Conservation (phyloP, 192 early-diverging fungal genomes). For the Coemansia sp. region DNA sequence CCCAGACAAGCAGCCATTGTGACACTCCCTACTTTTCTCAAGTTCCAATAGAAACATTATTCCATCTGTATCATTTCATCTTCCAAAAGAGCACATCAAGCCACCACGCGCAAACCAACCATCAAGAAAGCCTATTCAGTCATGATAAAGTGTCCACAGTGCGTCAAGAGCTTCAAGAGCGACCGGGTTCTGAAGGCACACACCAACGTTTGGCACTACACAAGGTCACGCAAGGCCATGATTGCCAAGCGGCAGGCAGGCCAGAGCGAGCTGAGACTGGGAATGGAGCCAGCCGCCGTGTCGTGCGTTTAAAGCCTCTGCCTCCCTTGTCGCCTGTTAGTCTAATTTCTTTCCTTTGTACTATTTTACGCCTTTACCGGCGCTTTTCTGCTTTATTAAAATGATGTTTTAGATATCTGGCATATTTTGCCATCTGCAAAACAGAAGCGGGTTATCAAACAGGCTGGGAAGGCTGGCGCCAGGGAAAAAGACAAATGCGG, state of each 20-base stretch:
- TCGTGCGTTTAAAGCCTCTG: neutral
- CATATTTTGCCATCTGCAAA: neutral
- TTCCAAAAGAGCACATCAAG: neutral
- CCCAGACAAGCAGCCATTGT: neutral
- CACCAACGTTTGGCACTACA: conserved; percentile 51
- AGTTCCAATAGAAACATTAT: neutral
- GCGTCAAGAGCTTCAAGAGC: conserved; percentile 36
- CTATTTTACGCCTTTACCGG: neutral
- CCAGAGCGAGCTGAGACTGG: neutral
- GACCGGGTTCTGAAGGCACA: conserved; percentile 23
- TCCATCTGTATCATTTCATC: neutral
- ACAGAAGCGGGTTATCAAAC: neutral
- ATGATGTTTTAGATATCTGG: neutral
- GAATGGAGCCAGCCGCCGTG: neutral
- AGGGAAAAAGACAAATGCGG: too few relatives aligned
- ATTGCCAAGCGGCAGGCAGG: neutral
- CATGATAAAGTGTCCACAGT: conserved; percentile 43
- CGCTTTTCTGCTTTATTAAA: neutral
- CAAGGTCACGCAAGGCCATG: conserved; percentile 3
- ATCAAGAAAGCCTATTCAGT: neutral
- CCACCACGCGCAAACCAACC: neutral
- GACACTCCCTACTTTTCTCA: neutral
- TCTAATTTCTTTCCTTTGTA: neutral
- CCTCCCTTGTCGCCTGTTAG: conserved; percentile 2
- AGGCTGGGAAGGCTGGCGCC: too few relatives aligned